Base-by-base conservation (phyloP, 2,329 filamentous ascomycete species). In the Drechmeria coniospora region DNA sequence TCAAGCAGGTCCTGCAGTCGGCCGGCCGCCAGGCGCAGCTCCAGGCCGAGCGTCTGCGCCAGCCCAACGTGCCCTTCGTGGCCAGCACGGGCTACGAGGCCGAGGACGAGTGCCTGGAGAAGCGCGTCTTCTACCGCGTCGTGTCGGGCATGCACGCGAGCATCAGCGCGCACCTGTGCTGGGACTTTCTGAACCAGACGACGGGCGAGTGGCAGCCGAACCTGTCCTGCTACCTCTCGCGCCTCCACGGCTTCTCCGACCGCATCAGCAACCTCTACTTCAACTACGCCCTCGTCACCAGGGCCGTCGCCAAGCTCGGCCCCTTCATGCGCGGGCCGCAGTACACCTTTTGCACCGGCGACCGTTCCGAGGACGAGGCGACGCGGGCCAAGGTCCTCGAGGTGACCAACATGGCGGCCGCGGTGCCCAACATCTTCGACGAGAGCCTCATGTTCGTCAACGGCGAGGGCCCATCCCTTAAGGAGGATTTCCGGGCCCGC, bases 121-220 rank as follows among this genome's bases (percentile, higher is more conserved):
- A 98, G 65, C 79, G 90, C n/a, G 90, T 95, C 21, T 98, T 98
- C 52, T 90, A 95, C 56, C 72, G 86, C 6, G 74, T 98, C 36
- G 74, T 98, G 36, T 93, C 84, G 28, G 90, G 90, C 23, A 94
- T 98, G 90, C 90, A 98, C 53, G 83, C 90, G 11, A 93, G 86
- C 37, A 98, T 98, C 51, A 93, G 83, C 38, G 81, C 86, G 1
- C 90, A 98, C 54, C 63, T 98, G 23, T 98, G 90, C 66, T 90
- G 80, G 74, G 80, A 95, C 45, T 93, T 90, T 45, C 62, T 95
- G 37, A 94, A 98, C 54, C 84, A 94, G 57, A 84, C 79, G 2
- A 94, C 87, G 0, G 90, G 90, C 32, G 59, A 83, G 53, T 98
- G 90, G 90, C 73, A 77, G 27, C 86, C 84, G 15, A 98, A 98